A percentile compares a stretch with the other conserved stretches of the same genome.
Evolutionary conservation across 768 basidiomycete genomes (phyloP).

Genomic region (Chalciporus sphaerocephalus): DNA sequence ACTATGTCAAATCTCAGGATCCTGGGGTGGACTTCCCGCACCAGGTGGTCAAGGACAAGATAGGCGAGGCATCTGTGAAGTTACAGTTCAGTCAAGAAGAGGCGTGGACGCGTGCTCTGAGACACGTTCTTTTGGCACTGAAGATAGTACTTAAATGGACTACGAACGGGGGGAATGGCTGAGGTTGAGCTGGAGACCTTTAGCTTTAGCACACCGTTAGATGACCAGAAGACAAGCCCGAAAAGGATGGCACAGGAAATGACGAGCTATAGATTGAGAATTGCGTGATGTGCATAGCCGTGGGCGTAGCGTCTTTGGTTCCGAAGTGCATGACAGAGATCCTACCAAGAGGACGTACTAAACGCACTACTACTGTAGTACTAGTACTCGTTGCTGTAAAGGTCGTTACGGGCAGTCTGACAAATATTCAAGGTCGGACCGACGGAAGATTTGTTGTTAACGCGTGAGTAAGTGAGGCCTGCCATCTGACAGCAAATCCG

Average conservation of each 20-base stretch:
- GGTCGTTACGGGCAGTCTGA: background rate
- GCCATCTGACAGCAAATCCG: no score
- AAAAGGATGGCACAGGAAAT: conserved; percentile 8
- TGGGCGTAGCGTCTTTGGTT: background rate
- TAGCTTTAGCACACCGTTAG: conserved; percentile 11
- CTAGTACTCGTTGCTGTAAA: no score
- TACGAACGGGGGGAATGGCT: conserved; percentile 71
- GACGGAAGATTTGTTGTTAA: background rate
- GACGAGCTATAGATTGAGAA: background rate
- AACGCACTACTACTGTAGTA: no score
- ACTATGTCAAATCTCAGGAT: conserved; percentile 75
- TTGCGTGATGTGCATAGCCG: background rate
- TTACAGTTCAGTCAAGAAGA: conserved; percentile 95
- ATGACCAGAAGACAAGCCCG: conserved; percentile 5
- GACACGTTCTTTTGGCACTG: conserved; percentile 84
- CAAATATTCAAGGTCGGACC: background rate
- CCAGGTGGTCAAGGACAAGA: conserved; percentile 88
- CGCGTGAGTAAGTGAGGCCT: background rate
- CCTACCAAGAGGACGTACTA: no score
- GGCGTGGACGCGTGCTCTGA: conserved; percentile 88
- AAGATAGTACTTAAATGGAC: conserved; percentile 88
- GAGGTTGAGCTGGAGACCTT: conserved; percentile 10
- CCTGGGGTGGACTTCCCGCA: conserved; percentile 74
- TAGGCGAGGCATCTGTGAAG: conserved; percentile 92
- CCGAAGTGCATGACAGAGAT: background rate